Evolutionary conservation across 345 rosid species (phyloP).

Genomic region (Heritiera littoralis): DNA sequence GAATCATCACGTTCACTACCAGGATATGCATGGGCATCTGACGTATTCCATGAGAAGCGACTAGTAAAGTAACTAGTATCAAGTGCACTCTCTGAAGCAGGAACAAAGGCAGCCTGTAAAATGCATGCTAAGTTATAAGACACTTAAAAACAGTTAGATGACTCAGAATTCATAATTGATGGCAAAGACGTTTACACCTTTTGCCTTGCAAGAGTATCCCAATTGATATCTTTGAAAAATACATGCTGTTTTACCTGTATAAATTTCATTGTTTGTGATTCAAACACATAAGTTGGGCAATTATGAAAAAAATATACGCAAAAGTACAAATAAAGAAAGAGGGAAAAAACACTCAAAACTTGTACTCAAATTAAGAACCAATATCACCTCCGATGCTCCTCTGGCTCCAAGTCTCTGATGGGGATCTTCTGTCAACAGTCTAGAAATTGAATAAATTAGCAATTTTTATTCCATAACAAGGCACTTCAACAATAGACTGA

Average conservation of each 20-base stretch:
- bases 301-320: not conserved
- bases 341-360: slow-evolving; percentile 4
- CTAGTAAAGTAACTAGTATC: slow-evolving; percentile 99
- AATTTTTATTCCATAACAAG: not conserved
- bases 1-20: slow-evolving; percentile 74
- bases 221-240: slow-evolving; percentile 90
- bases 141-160: not conserved
- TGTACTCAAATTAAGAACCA: slow-evolving; percentile 19
- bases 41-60: slow-evolving; percentile 87
- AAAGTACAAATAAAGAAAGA: slow-evolving; percentile 2
- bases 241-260: slow-evolving; percentile 86
- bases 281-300: slow-evolving; percentile 2
- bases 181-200: slow-evolving; percentile 50
- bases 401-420: slow-evolving; percentile 93
- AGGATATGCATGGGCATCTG: slow-evolving; percentile 63
- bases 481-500: not conserved
- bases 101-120: slow-evolving; percentile 93
- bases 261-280: slow-evolving; percentile 19
- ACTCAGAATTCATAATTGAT: not conserved
- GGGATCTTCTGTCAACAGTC: slow-evolving; percentile 97
- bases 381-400: slow-evolving; percentile 90
- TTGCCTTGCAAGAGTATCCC: slow-evolving; percentile 98
- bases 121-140: slow-evolving; percentile 18
- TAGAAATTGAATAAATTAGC: slow-evolving; percentile 34
- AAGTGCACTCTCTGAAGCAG: slow-evolving; percentile 85